Evolutionary conservation across 306 rosid genomes (phyloP), one percentile per base, ranked within the genome.

Genomic region (Pyrus betulifolia): DNA sequence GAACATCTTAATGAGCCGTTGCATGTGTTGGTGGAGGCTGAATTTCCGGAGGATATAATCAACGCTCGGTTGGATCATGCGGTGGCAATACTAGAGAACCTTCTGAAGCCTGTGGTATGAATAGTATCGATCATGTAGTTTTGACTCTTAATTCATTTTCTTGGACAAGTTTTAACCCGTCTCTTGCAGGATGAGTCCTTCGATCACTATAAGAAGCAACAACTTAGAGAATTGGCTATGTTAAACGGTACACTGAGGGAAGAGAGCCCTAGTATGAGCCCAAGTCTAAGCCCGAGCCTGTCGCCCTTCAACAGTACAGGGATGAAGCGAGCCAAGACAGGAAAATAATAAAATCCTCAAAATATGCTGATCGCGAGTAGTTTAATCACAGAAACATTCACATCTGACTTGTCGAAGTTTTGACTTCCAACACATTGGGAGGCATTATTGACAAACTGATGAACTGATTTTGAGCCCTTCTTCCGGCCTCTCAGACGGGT

Each of bases 261-360:
- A 74, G 98, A 89, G 86, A 93, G 98, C 80, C 98, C 94, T 1
- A 90, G 98, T 74, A 93, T 93, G 96, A 91, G 97, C 81, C 93
- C 93, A 0, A 89, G 93, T 28, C 86, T 86, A 90, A 90, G 95
- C 73, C 97, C 98, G 4, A 91, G 93, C 83, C 86, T 93, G 98
- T 93, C 96, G 1, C 96, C 98, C 18, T 93, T 93, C 75, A 91
- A 89, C 89, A 88, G 84, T 70, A 85, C 91, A 42, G 96, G 96
- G 73, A 89, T 93, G 89, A 93, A 93, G 78, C 90, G 98, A 63
- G 95, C 98, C 76, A 93, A 93, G 87, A 93, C 95, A 22, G 96
- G 96, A 83, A 87, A 91, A 86, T 93, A 79, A 85, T 55, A 75
- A 22, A 68, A 59, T 40, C n/a, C 52, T 89, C 82, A 85, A 54